Evolutionary conservation across 371 early-diverging fungal genomes (phyloP), one percentile per base, ranked within the genome.

Genomic region (Mucor indicus): DNA sequence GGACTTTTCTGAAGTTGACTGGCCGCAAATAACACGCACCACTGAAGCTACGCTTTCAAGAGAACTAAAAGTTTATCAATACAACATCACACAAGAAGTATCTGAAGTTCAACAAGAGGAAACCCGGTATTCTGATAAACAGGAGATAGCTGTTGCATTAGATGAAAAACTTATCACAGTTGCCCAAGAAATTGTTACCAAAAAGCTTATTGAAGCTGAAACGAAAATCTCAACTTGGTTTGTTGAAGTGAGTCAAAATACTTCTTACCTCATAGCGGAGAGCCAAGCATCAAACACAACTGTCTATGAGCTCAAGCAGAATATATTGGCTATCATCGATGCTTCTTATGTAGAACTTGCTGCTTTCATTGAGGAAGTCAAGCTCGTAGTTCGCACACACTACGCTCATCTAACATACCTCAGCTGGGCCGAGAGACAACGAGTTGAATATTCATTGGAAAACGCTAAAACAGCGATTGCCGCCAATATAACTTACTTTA

Each of bases 61-160:
- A 22, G 51, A 64, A 19, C 47, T 69, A 15, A 55, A 61, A 37
- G 62, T 61, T 2, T 69, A 58, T 35, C 64, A 69, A 39, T 48
- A 42, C 20, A 53, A 55, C 8, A 49, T 69, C 21, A 55, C 54
- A 13, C 59, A 61, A 22, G 59, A 55, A 33, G 36, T 61, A 10
- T 13, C 31, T 19, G 37, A 52, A 9, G 53, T 51, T 20, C 51
- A 59, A 45, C 48, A 48, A 27, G 36, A 31, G 11, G 45, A 62
- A 27, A 27, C 40, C 9, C 29, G 35, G 1, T 33, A 58, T 13
- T 25, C 45, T 24, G 53, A 64, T 13, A 41, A 49, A 10, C 48
- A 43, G 4, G 50, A 46, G 22, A 51, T 53, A 4, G 44, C 61
- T 19, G 51, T 53, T 37, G 50, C 39, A n/a, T 49, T 56, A 15